Conservation (phyloP, 345 rosid species). For the Sisymbrium irio region DNA sequence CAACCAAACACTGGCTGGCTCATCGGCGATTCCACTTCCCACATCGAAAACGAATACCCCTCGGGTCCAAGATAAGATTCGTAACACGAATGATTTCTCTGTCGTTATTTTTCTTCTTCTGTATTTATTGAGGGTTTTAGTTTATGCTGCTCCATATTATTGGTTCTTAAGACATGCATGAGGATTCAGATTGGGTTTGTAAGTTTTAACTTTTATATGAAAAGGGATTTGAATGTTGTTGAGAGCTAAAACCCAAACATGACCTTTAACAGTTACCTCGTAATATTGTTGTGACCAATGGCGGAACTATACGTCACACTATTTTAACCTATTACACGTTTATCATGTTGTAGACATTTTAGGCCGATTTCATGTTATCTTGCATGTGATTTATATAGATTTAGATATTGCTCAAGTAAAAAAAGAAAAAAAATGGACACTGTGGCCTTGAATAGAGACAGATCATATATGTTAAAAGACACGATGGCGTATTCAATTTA, state of each 20-base stretch:
- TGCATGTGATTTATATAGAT: not conserved
- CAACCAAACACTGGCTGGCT: constrained; percentile 29
- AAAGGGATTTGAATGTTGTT: constrained; percentile 33
- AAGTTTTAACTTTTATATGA: constrained; percentile 30
- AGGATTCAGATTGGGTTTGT: constrained; percentile 29
- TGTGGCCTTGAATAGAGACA: not conserved
- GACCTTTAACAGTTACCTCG: constrained; percentile 2
- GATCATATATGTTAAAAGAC: not conserved
- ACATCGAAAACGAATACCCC: constrained; percentile 35
- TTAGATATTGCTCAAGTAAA: too few species aligned
- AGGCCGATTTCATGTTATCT: not conserved
- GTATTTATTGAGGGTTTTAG: constrained; percentile 33
- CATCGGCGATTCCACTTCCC: constrained; percentile 36
- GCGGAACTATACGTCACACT: not conserved
- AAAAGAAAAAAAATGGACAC: too few species aligned
- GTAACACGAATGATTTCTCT: constrained; percentile 6
- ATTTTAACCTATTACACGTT: not conserved
- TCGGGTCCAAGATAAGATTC: constrained; percentile 38
- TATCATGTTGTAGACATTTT: not conserved
- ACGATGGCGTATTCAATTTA: not conserved
- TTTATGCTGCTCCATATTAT: constrained; percentile 18
- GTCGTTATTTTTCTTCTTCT: not conserved
- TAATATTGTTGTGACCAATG: not conserved
- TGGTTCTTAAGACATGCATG: constrained; percentile 34
- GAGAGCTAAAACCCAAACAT: constrained; percentile 16